Evolutionary conservation across 768 basidiomycete species (phyloP), one percentile per base, ranked within the genome.

Genomic region (Tulasnella sp.): DNA sequence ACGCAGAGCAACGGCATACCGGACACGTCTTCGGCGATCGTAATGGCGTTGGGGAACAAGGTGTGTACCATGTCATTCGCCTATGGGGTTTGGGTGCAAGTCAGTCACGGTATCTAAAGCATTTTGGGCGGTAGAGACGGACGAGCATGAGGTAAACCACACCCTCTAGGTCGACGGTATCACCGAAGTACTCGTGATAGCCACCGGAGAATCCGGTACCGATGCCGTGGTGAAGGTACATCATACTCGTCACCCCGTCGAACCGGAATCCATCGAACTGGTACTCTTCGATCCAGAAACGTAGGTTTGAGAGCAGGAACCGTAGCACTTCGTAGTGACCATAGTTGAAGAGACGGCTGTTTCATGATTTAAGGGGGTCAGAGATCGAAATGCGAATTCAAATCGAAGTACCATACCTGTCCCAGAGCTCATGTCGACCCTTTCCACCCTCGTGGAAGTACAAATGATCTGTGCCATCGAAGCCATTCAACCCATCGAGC

Each of bases 171-270:
- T 98, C 96, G 19, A 86, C 86, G 11, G 72, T 73, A 31, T 80
- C 75, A 12, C 93, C 94, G 70, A 97, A 99, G 73, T 99, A 99
- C 71, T 99, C 96, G 68, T 96, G 89, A 72, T 99, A 99, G 11
- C 90, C 93, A 25, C 94, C 93, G 43, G 92, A 94, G 74, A 99
- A 99, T 17, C 94, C 96, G 7, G 92, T 81, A 15, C 94, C 94
- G 65, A 98, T 98, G 9, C 96, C 96, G 71, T 98, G 96, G 68
- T 99, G 96, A 53, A 81, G 74, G 73, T 97, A 99, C 91, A 99
- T 93, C 94, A 98, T 98, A 68, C 91, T 93, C 2, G 96, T 99
- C 49, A 99, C 96, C 25, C 96, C 96, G 65, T 99, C 96, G 68
- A 99, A 99, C 44, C 96, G 76, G 80, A 97, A 99, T 10, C 96